Evolutionary conservation across 305 asterid species (phyloP).

Genomic region (Fraxinus angustifolia): DNA sequence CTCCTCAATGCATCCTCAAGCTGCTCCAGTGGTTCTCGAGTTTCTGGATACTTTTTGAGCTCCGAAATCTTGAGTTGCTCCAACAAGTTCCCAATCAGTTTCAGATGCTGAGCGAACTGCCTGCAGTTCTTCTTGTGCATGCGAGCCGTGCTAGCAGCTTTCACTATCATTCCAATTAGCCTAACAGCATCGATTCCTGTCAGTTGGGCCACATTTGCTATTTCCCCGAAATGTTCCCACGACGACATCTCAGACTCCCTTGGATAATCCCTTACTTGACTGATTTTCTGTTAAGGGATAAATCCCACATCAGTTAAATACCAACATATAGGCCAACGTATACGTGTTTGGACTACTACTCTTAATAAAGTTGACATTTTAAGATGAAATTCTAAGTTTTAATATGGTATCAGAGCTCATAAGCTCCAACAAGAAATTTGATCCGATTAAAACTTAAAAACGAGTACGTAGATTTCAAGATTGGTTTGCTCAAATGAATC

Average conservation of each 20-base stretch:
- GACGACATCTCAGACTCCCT: constrained; percentile 43
- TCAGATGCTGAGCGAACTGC: constrained; percentile 67
- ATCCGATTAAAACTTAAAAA: not conserved
- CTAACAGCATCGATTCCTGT: constrained; percentile 67
- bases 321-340: not conserved
- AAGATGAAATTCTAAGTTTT: not conserved
- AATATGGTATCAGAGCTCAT: not conserved
- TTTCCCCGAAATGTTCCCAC: constrained; percentile 70
- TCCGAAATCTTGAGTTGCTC: constrained; percentile 71
- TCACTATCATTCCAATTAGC: constrained; percentile 72
- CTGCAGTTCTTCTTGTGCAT: constrained; percentile 85
- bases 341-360: not conserved
- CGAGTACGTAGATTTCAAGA: not conserved
- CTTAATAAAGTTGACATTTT: not conserved
- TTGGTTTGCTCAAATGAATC: not conserved
- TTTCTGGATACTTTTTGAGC: constrained; percentile 46
- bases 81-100: constrained; percentile 68
- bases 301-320: not conserved
- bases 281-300: not conserved
- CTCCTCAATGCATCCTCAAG: constrained; percentile 83
- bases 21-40: constrained; percentile 81
- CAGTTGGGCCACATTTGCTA: constrained; percentile 74
- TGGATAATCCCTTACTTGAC: constrained; percentile 6
- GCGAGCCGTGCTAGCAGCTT: constrained; percentile 76
- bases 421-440: not conserved